phyloP scores from a whole-genome alignment of 345 rosid genomes.

The Moringa oleifera region DNA sequence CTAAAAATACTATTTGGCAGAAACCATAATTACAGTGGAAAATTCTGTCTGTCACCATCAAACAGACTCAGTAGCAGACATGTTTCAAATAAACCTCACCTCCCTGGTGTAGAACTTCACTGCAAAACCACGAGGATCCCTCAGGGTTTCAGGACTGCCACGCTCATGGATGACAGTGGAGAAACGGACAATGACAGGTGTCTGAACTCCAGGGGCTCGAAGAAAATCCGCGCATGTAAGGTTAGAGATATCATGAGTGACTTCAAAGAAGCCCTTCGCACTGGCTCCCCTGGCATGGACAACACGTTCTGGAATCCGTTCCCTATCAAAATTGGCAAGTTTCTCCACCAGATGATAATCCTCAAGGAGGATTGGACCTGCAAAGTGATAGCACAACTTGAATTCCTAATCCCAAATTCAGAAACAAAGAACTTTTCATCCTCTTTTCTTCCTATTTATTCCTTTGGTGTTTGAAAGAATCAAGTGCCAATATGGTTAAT shows the following conservation, averaged over 20 bases:
- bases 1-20: background rate
- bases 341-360: slow-evolving; percentile 95
- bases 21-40: background rate
- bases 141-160: slow-evolving; percentile 96
- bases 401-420: background rate
- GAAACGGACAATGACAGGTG: slow-evolving; percentile 94
- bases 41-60: background rate
- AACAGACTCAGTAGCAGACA: background rate
- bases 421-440: background rate
- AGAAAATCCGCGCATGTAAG: slow-evolving; percentile 94
- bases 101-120: slow-evolving; percentile 98
- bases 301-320: slow-evolving; percentile 94
- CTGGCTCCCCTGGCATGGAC: slow-evolving; percentile 99
- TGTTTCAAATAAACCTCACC: slow-evolving; percentile 35
- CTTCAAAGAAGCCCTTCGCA: slow-evolving; percentile 98
- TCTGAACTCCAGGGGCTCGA: slow-evolving; percentile 86
- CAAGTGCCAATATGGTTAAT: background rate
- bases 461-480: no score
- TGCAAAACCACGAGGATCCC: slow-evolving; percentile 97
- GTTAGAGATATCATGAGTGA: slow-evolving; percentile 76
- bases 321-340: slow-evolving; percentile 88
- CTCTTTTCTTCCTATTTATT: no score
- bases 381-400: background rate
- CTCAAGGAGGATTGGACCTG: slow-evolving; percentile 96
- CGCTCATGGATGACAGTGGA: slow-evolving; percentile 98